Base-by-base conservation (phyloP, 1,139 yeast genomes). In the Lodderomyces orthopsilosis region DNA sequence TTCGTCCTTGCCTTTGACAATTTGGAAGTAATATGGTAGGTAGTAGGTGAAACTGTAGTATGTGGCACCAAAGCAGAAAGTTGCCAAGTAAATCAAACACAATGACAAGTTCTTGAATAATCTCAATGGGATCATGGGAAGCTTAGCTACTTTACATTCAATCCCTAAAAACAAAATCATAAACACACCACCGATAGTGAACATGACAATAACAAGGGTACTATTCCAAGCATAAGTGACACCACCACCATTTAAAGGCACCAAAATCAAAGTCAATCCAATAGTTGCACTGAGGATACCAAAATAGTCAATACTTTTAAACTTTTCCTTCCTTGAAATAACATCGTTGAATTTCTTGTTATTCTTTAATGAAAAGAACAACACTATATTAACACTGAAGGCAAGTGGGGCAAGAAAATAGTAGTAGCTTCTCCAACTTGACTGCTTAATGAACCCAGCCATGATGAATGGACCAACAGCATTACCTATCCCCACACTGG, bases 211-310 rank as follows among this genome's bases (percentile, higher is more conserved):
- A 4, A 75, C 75, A 23, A 68, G 46, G 0, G 78, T 51, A 37
- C 80, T 72, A 50, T 72, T 55, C 85, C 85, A 80, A 0, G 64
- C 57, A 53, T 67, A 79, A 2, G 75, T 66, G 1, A 76, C 65
- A 1, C 85, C 84, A 43, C 84, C 85, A 14, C 82, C 81, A 53
- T 74, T 72, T 23, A 78, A 54, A 1, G 83, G 80, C 13, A 79
- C 67, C 38, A 79, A 60, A 8, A 77, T 46, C 26, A 78, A 57
- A 0, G 76, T 68, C 23, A 77, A 60, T 0, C 74, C 68, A 1
- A 71, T 65, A 2, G 79, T 61, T 36, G 79, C 67, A 26, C 71
- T 57, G 27, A 76, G 45, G 24, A 75, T 65, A 0, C 85, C 84
- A 15, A 60, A 47, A 50, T 68, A 77, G 55, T 79, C 85, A 28